Evolutionary conservation across 768 basidiomycete species (phyloP).

Genomic region (Boletus subcaerulescens): DNA sequence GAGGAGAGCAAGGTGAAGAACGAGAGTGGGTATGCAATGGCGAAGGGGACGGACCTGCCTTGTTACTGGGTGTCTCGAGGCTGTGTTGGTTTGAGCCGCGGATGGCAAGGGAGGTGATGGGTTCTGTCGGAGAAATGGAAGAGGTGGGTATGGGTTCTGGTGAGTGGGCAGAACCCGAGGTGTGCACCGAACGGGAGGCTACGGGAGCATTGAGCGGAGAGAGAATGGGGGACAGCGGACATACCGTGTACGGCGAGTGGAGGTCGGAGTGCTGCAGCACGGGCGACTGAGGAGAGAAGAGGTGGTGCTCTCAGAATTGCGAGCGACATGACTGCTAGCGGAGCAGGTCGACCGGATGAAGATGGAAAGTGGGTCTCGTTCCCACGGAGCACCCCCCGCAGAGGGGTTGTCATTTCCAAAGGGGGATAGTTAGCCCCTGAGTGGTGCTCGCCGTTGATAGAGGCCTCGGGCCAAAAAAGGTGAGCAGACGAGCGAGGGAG

Average conservation of each 20-base stretch:
- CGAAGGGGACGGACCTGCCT: conserved; percentile 58
- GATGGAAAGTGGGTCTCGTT: background rate
- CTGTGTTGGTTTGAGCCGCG: conserved; percentile 80
- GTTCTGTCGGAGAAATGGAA: conserved; percentile 45
- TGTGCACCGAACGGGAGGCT: conserved; percentile 58
- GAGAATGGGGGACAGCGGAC: conserved; percentile 5
- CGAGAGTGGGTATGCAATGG: background rate
- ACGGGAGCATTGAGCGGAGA: conserved; percentile 10
- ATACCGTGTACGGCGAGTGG: conserved; percentile 43
- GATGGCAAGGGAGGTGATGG: conserved; percentile 70
- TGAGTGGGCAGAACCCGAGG: conserved; percentile 44
- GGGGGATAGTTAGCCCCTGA: conserved; percentile 11
- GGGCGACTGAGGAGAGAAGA: conserved; percentile 6
- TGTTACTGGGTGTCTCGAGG: conserved; percentile 86
- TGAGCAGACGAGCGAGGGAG: too few relatives aligned
- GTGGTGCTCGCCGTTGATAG: background rate
- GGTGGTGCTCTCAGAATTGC: conserved; percentile 32
- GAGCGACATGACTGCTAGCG: conserved; percentile 41
- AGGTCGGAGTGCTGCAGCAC: conserved; percentile 46
- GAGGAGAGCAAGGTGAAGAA: conserved; percentile 1
- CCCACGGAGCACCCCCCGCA: conserved; percentile 15
- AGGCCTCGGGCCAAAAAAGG: too few relatives aligned
- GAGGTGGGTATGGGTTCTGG: conserved; percentile 41
- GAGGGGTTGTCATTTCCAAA: conserved; percentile 5
- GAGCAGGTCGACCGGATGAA: background rate